These are phyloP conservation scores for Pythium oligandrum DNA, from an alignment of 352 stramenopile species.

Conservation along the genomic window DNA sequence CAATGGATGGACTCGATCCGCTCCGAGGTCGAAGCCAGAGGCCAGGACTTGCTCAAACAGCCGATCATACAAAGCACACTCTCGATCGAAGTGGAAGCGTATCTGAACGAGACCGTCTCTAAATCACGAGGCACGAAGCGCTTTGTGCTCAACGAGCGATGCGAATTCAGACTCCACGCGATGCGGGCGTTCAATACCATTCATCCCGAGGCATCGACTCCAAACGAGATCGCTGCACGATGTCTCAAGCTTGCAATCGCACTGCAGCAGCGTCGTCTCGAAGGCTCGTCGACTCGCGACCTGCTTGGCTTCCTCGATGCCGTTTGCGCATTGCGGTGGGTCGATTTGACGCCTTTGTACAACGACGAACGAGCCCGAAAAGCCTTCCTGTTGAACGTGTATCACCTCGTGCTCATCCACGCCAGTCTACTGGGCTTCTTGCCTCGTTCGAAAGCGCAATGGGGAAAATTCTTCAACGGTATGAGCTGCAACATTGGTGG, in stretches of 20 bases:
- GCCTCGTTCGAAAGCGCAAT: conserved; percentile 40
- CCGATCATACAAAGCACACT: conserved; percentile 17
- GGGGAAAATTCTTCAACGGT: conserved; percentile 59
- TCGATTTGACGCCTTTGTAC: conserved; percentile 17
- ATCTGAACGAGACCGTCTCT: conserved; percentile 8
- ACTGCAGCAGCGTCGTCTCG: conserved; percentile 14
- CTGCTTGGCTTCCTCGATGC: conserved; percentile 34
- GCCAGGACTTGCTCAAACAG: conserved; percentile 9
- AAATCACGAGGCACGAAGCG: conserved; percentile 22
- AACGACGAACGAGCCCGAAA: conserved; percentile 21
- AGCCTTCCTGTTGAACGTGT: conserved; percentile 57
- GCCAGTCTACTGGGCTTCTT: conserved; percentile 35
- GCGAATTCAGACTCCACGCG: conserved; percentile 17
- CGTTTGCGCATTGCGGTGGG: conserved; percentile 26
- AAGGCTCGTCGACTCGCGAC: conserved; percentile 24
- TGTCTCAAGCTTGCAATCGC: conserved; percentile 14
- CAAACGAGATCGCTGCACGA: conserved; percentile 16
- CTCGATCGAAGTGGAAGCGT: conserved; percentile 19
- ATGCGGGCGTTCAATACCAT: not conserved
- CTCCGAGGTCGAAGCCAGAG: conserved; percentile 10
- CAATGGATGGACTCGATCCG: conserved; percentile 26
- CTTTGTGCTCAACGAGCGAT: conserved; percentile 45
- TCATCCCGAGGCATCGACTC: not conserved
- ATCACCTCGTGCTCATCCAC: conserved; percentile 46
- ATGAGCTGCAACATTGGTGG: conserved; percentile 45